Percentiles rank a stretch among this genome's conserved stretches.
These are phyloP conservation scores for Xylaria sp. DNA, from an alignment of 2,329 filamentous ascomycete species.

Conservation along the genomic window DNA sequence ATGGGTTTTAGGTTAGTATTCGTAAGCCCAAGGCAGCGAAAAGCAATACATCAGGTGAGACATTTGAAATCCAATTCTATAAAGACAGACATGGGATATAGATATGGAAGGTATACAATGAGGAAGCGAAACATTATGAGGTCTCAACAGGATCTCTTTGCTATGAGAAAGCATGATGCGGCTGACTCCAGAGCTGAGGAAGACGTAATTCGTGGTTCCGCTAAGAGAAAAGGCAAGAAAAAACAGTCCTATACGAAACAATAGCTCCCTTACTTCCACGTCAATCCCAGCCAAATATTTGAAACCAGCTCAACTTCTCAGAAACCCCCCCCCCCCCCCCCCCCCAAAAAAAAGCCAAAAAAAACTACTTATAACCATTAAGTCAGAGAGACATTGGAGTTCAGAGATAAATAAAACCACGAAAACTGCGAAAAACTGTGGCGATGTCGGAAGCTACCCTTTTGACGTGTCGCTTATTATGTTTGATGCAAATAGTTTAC, in stretches of 20 bases:
- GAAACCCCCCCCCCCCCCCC: too few species aligned
- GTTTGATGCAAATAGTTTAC: neutral
- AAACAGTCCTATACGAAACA: neutral
- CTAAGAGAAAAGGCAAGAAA: neutral
- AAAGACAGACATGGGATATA: neutral
- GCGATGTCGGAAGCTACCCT: slow-evolving; percentile 1
- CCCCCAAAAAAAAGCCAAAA: too few species aligned
- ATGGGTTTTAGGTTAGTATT: neutral
- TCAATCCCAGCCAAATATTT: neutral
- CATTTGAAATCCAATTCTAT: neutral
- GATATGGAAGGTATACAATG: neutral
- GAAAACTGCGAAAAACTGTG: neutral
- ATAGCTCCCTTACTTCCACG: slow-evolving; percentile 8
- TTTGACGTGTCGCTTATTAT: slow-evolving; percentile 11
- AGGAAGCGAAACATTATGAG: neutral
- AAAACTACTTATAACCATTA: neutral
- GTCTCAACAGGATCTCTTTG: neutral
- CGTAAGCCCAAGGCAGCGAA: neutral
- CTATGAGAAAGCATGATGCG: neutral
- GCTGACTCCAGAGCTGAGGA: slow-evolving; percentile 10
- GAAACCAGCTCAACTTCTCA: neutral
- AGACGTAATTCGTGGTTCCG: neutral
- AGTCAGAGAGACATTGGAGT: neutral
- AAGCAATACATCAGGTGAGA: slow-evolving; percentile 1
- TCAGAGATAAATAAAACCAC: too few species aligned